A percentile compares a stretch with the other conserved stretches of the same genome.
These are phyloP conservation scores for Corchorus olitorius DNA, from an alignment of 345 rosid genomes.

Conservation along the genomic window DNA sequence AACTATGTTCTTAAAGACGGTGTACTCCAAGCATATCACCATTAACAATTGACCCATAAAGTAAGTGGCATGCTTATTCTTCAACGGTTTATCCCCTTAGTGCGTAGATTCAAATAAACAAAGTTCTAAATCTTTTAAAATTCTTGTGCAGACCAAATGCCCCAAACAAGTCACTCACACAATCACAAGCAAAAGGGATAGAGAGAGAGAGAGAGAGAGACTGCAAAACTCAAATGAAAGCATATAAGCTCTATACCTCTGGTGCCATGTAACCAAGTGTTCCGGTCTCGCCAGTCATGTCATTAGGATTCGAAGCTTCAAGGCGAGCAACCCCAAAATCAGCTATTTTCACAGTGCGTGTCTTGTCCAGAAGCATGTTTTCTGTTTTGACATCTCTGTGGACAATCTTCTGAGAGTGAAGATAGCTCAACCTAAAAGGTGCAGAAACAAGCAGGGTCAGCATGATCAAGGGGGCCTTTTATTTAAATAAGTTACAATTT, in stretches of 20 bases:
- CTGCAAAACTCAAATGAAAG: neutral
- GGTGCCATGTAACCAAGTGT: conserved; percentile 99
- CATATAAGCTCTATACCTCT: conserved; percentile 52
- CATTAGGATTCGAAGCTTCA: conserved; percentile 97
- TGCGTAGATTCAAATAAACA: neutral
- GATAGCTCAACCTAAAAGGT: conserved; percentile 75
- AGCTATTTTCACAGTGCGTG: conserved; percentile 85
- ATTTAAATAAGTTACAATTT: neutral
- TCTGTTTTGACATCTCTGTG: conserved; percentile 99
- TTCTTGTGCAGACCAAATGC: neutral
- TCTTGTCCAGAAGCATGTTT: conserved; percentile 92
- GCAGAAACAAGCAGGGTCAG: neutral
- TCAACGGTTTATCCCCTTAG: neutral
- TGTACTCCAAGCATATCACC: neutral
- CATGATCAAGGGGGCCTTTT: neutral
- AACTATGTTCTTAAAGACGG: neutral
- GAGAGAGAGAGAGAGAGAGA: neutral
- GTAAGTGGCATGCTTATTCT: neutral
- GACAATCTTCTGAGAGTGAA: conserved; percentile 86
- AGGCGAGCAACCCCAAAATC: conserved; percentile 98
- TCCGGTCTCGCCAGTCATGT: conserved; percentile 99
- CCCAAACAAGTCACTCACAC: conserved; percentile 7
- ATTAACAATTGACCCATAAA: neutral
- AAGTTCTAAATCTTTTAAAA: neutral
- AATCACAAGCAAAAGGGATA: neutral